Base-by-base conservation (phyloP, 2,329 filamentous ascomycete species). In the Moelleriella libera region DNA sequence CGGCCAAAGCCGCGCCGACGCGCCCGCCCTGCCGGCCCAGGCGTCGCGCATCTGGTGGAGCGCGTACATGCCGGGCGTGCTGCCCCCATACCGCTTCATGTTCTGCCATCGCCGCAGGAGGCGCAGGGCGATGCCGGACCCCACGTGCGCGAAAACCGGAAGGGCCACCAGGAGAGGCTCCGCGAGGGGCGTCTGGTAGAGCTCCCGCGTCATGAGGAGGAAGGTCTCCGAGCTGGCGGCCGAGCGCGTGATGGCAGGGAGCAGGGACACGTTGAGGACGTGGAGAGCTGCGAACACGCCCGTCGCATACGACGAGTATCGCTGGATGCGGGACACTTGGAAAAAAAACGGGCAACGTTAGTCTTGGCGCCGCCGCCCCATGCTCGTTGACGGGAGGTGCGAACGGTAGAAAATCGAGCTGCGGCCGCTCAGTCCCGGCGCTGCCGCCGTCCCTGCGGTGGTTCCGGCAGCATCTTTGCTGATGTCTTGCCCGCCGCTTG, bases 261-360 rank as follows among this genome's bases (percentile, higher is more conserved):
- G 82, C 42, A 94, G 63, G 6, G 86, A 86, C 34, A 87, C 90
- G 57, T 89, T 94, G 57, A 81, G 74, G 52, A 92, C 70, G 67
- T 94, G 88, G 49, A 92, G 72, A 31, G 78, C 72, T 34, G 83
- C 75, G 68, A 90, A 94, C 54, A 86, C 68, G 52, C 78, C 79
- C 59, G 87, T 89, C 53, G 85, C 80, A 68, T 95, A 94, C 54
- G 85, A 88, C 1, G 88, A 92, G 71, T 94, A 95, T 62, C 80
- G 83, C 64, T 97, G 92, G 37, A 92, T 72, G 44, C 85, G 78
- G 44, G 58, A 59, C 14, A 61, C 57, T 58, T 21, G 21, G 21
- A 21, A 21, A 21, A 21, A n/a, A 37, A 28, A 11, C 30, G 11
- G 10, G 11, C 34, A 12, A 37, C 12, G 34, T 37, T 12, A 37